phyloP scores from a whole-genome alignment of 1,139 yeast species.

The Blastobotrys apis region DNA sequence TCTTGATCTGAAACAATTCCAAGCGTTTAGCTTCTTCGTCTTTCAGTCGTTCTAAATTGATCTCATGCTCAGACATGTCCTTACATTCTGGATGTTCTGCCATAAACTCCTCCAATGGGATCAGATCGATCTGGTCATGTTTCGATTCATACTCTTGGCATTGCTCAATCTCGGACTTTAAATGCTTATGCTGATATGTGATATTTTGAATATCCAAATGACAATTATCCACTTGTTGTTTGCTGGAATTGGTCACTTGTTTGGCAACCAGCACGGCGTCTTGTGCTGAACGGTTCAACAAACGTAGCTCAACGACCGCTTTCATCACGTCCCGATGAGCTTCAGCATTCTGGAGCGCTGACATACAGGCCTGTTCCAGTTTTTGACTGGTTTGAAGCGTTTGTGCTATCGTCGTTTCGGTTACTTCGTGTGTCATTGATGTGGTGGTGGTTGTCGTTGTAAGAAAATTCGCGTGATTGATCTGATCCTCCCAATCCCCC shows the following conservation, averaged over 20 bases:
- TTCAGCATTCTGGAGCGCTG: background rate
- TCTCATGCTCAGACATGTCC: conserved; percentile 23
- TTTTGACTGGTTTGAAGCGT: background rate
- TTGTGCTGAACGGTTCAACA: conserved; percentile 28
- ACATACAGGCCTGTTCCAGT: background rate
- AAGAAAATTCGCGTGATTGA: too few species aligned
- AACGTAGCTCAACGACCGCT: conserved; percentile 26
- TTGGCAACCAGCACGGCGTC: conserved; percentile 22
- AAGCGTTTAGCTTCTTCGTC: conserved; percentile 33
- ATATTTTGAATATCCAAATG: conserved; percentile 34
- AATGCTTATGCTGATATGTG: conserved; percentile 33
- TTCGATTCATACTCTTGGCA: conserved; percentile 29
- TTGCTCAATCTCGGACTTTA: conserved; percentile 30
- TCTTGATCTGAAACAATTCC: conserved; percentile 27
- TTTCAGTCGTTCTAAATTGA: conserved; percentile 31
- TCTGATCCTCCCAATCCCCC: too few species aligned
- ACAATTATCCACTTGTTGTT: conserved; percentile 29
- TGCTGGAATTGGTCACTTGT: conserved; percentile 24
- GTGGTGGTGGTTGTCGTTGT: too few species aligned
- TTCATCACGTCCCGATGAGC: conserved; percentile 20
- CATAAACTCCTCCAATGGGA: conserved; percentile 30
- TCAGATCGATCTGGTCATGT: conserved; percentile 31
- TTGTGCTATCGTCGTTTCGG: background rate
- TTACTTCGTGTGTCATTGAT: conserved; percentile 3
- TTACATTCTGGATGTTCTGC: conserved; percentile 27